phyloP scores from a whole-genome alignment of 1,284 basidiomycete genomes.

The Ustanciosporium gigantosporum region DNA sequence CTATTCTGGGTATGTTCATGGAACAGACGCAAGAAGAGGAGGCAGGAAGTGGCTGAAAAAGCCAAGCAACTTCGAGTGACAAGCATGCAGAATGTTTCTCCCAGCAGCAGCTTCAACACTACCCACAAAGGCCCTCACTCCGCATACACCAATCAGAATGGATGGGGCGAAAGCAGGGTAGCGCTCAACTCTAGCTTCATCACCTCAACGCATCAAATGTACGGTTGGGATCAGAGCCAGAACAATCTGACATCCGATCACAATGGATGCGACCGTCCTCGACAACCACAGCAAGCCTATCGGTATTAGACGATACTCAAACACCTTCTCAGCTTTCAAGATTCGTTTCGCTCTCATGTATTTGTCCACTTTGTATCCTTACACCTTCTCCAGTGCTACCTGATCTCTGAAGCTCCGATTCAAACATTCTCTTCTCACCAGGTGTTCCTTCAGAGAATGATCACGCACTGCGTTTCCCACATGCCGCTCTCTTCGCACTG shows the following conservation, averaged over 20 bases:
- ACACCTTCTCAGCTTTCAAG: too few relatives aligned
- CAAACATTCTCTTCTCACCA: too few relatives aligned
- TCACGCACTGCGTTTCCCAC: too few relatives aligned
- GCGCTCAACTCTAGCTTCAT: constrained; percentile 28
- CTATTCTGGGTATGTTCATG: constrained; percentile 29
- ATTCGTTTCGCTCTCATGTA: too few relatives aligned
- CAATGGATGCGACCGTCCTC: neutral
- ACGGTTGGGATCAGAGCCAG: constrained; percentile 6
- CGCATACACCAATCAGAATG: neutral
- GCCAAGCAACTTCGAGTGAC: constrained; percentile 2
- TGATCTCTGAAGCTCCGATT: neutral
- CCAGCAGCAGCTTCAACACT: neutral
- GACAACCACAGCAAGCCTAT: neutral
- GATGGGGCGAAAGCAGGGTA: constrained; percentile 22
- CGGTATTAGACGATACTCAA: neutral
- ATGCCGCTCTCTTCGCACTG: too few relatives aligned
- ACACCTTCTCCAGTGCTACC: too few relatives aligned
- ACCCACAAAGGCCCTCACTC: neutral
- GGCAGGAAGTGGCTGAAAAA: constrained; percentile 12
- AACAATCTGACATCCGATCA: neutral
- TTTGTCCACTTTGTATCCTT: too few relatives aligned
- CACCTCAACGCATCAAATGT: constrained; percentile 10
- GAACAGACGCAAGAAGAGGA: constrained; percentile 18
- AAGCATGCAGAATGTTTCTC: too few relatives aligned
- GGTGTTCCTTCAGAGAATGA: too few relatives aligned